Evolutionary conservation across 805 yeast species (phyloP), one percentile per base, ranked within the genome.

Genomic region (Citeromyces nyonsensis): DNA sequence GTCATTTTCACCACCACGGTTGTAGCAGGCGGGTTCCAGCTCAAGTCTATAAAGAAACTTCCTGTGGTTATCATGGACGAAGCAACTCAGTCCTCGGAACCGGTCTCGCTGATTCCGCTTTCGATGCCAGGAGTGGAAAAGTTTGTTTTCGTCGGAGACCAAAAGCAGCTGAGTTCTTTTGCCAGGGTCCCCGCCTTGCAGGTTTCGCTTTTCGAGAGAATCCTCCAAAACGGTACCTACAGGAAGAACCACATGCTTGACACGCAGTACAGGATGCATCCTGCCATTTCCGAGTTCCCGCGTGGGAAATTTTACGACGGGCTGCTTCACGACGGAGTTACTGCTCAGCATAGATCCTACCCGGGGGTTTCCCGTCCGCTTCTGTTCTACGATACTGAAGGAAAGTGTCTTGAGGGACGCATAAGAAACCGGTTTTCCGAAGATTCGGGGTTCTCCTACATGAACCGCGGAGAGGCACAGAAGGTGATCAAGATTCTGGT

Each of bases 201-300:
- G n/a, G n/a, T n/a, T n/a, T n/a, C n/a, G 1, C 57, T 86, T 33
- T 86, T 86, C 52, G 95, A 88, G 54, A 67, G 97, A 43, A n/a
- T n/a, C n/a, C n/a, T n/a, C n/a, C n/a, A n/a, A n/a, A n/a, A n/a
- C n/a, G n/a, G n/a, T n/a, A n/a, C n/a, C n/a, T n/a, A n/a, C n/a
- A n/a, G n/a, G n/a, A n/a, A n/a, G n/a, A n/a, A n/a, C n/a, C n/a
- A n/a, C n/a, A n/a, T n/a, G n/a, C 63, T 86, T 34, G 93, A 83
- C 42, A 94, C 85, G 24, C 97, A 86, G 52, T 86, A 86, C 54
- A 76, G 97, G 57, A 86, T 86, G 96, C 79, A 86, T 47, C 96
- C 96, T 6, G 64, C 75, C 38, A 55, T 86, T 33, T 71, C 88
- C 40, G 94, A 83, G 44, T 86, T 84, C 48, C 78, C 95, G 18